Conservation (phyloP, 2,329 filamentous ascomycete genomes). For the Dryadomyces sulphureus region DNA sequence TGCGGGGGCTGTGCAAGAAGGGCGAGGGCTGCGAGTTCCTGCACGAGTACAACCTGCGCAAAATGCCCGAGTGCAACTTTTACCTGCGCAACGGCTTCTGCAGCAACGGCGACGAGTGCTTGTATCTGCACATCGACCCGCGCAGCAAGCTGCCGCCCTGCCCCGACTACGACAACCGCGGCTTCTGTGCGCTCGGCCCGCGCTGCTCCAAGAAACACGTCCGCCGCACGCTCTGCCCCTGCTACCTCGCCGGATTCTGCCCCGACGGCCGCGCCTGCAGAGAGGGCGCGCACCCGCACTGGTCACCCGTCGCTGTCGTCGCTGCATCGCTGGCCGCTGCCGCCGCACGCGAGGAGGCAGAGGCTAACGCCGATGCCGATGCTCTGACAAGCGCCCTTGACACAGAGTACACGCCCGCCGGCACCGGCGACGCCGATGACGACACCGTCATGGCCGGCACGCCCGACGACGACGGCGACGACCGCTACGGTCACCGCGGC, state of each 20-base stretch:
- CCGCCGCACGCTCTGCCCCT: slow-evolving; percentile 60
- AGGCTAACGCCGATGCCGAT: background rate
- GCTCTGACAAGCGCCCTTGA: background rate
- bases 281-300: slow-evolving; percentile 70
- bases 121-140: slow-evolving; percentile 82
- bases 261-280: slow-evolving; percentile 65
- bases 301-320: slow-evolving; percentile 44
- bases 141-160: slow-evolving; percentile 66
- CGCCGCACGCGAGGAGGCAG: slow-evolving; percentile 6
- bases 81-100: slow-evolving; percentile 90
- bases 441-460: background rate
- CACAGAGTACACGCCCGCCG: background rate
- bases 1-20: slow-evolving; percentile 94
- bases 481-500: background rate
- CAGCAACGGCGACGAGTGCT: slow-evolving; percentile 90
- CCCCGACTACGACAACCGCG: slow-evolving; percentile 84
- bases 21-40: slow-evolving; percentile 93
- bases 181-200: slow-evolving; percentile 86
- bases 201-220: slow-evolving; percentile 81
- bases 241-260: slow-evolving; percentile 89
- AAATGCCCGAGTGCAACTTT: slow-evolving; percentile 98
- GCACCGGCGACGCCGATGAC: background rate
- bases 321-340: slow-evolving; percentile 15
- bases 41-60: slow-evolving; percentile 95
- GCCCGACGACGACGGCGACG: slow-evolving; percentile 1